phyloP scores from a whole-genome alignment of 192 early-diverging fungal genomes.

The Linnemannia zychae region DNA sequence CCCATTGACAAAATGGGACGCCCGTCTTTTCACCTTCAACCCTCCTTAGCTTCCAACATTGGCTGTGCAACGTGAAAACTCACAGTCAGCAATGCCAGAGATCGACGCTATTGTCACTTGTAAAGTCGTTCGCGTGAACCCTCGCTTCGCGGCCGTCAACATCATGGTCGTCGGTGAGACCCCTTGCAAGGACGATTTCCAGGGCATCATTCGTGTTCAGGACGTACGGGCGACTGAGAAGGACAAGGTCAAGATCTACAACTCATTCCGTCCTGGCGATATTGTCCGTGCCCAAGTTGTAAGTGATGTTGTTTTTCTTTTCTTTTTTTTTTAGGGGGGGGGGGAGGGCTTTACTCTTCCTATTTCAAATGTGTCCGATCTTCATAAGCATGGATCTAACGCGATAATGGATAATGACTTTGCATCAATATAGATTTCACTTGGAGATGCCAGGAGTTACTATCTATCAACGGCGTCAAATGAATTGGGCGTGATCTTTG shows the following conservation, averaged over 20 bases:
- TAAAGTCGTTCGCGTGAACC: constrained; percentile 91
- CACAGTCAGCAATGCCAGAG: constrained; percentile 80
- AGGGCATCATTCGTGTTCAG: constrained; percentile 92
- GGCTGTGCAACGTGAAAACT: constrained; percentile 71
- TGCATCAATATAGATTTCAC: constrained; percentile 73
- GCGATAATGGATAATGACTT: not conserved
- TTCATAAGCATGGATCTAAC: not conserved
- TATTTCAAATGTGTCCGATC: not conserved
- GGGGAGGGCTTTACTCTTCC: too few species aligned
- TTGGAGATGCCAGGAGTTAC: constrained; percentile 94
- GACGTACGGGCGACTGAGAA: constrained; percentile 95
- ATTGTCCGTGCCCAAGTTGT: constrained; percentile 85
- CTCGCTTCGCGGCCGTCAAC: constrained; percentile 85
- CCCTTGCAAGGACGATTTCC: constrained; percentile 89
- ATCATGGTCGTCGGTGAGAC: constrained; percentile 92
- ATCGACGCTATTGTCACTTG: constrained; percentile 82
- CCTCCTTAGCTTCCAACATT: constrained; percentile 62
- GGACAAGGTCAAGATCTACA: constrained; percentile 93
- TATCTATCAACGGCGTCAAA: constrained; percentile 94
- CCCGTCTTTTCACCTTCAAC: not conserved
- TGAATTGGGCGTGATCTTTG: constrained; percentile 95
- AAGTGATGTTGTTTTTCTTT: constrained; percentile 15
- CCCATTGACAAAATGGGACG: not conserved
- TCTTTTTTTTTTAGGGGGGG: too few species aligned
- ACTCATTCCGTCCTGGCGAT: constrained; percentile 94